Conservation (phyloP, 2,329 filamentous ascomycete species). For the Polytolypa hystricis region DNA sequence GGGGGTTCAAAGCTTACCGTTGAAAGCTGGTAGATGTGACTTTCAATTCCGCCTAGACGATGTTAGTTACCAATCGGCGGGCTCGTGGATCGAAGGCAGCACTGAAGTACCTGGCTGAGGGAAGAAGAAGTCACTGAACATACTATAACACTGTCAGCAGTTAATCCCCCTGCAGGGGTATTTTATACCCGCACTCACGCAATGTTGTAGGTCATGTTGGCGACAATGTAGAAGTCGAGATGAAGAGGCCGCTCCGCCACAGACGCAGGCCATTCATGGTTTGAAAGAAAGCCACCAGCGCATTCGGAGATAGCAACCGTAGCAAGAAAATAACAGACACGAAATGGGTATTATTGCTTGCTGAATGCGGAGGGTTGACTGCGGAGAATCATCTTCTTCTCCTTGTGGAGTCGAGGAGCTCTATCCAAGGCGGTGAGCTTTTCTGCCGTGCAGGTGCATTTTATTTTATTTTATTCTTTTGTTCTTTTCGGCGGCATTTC, state of each 20-base stretch:
- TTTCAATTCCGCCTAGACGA: conserved; percentile 67
- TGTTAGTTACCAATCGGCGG: conserved; percentile 10
- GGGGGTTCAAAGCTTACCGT: conserved; percentile 40
- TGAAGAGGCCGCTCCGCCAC: conserved; percentile 10
- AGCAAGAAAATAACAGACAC: too few relatives aligned
- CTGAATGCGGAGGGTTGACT: not conserved
- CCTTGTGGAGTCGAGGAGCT: not conserved
- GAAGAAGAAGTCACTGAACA: conserved; percentile 99
- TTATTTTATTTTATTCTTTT: too few relatives aligned
- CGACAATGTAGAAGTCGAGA: too few relatives aligned
- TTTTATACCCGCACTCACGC: conserved; percentile 39
- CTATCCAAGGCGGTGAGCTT: conserved; percentile 12
- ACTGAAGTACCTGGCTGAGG: conserved; percentile 61
- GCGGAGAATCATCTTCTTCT: not conserved
- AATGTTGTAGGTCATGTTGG: conserved; percentile 57
- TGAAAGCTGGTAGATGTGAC: conserved; percentile 95
- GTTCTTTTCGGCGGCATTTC: too few relatives aligned
- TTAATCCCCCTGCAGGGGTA: conserved; percentile 3
- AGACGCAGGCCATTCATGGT: conserved; percentile 8
- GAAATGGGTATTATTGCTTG: too few relatives aligned
- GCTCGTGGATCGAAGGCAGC: not conserved
- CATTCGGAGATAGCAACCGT: too few relatives aligned
- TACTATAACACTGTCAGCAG: conserved; percentile 38
- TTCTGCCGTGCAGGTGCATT: too few relatives aligned
- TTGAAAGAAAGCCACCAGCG: not conserved